Evolutionary conservation across 768 basidiomycete genomes (phyloP).

Genomic region (Kwoniella newhampshirensis): DNA sequence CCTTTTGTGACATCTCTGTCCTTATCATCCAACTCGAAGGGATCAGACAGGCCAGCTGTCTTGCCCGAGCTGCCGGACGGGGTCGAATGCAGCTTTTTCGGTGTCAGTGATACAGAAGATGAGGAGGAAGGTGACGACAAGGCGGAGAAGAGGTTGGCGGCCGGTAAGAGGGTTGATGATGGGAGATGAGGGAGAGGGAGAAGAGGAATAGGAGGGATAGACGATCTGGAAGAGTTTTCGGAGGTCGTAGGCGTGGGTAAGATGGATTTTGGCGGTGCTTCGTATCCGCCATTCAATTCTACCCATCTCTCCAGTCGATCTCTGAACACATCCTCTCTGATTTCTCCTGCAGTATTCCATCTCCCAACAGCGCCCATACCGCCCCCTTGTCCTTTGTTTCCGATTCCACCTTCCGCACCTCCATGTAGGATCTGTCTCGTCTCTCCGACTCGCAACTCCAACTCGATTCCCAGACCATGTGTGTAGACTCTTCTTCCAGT

Average conservation of each 20-base stretch:
- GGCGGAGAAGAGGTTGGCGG: slow-evolving; percentile 33
- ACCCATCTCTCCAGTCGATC: slow-evolving; percentile 46
- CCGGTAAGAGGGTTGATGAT: slow-evolving; percentile 29
- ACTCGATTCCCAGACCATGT: slow-evolving; percentile 48
- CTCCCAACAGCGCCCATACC: slow-evolving; percentile 47
- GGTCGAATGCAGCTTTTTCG: slow-evolving; percentile 13
- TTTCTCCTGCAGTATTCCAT: slow-evolving; percentile 48
- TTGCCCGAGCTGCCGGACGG: slow-evolving; percentile 12
- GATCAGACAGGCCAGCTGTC: slow-evolving; percentile 33
- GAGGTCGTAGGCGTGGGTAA: slow-evolving; percentile 42
- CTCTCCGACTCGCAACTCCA: slow-evolving; percentile 45
- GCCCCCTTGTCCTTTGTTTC: slow-evolving; percentile 47
- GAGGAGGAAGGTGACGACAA: slow-evolving; percentile 10
- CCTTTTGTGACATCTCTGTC: slow-evolving; percentile 17
- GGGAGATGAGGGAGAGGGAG: slow-evolving; percentile 43
- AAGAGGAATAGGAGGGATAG: slow-evolving; percentile 43
- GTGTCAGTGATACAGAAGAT: slow-evolving; percentile 14
- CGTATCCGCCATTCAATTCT: slow-evolving; percentile 42
- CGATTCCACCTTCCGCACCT: slow-evolving; percentile 42
- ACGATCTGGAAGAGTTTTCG: slow-evolving; percentile 15
- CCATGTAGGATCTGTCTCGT: slow-evolving; percentile 44
- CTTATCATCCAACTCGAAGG: slow-evolving; percentile 34
- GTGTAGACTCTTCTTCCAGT: slow-evolving; percentile 42
- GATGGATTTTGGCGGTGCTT: slow-evolving; percentile 20
- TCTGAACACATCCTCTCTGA: slow-evolving; percentile 37